Evolutionary conservation across 2,329 filamentous ascomycete genomes (phyloP).

Genomic region (Colletotrichum falcatum): DNA sequence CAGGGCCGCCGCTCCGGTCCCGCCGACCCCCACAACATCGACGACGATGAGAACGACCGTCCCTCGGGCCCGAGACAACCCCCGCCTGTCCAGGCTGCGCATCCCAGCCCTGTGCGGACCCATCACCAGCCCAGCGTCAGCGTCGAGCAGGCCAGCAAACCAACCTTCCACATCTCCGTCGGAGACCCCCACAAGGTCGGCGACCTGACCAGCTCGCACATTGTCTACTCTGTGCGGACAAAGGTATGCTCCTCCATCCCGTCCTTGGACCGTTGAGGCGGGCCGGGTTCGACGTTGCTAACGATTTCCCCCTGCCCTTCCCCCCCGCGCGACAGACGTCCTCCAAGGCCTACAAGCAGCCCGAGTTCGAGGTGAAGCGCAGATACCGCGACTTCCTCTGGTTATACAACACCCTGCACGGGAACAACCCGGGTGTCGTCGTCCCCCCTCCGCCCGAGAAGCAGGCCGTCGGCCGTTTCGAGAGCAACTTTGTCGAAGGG

Average conservation of each 20-base stretch:
- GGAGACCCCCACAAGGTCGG: slow-evolving; percentile 98
- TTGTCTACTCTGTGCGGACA: slow-evolving; percentile 95
- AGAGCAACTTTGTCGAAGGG: slow-evolving; percentile 96
- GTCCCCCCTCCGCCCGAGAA: slow-evolving; percentile 97
- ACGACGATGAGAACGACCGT: slow-evolving; percentile 70
- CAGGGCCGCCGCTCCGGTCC: slow-evolving; percentile 58
- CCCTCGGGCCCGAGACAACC: slow-evolving; percentile 71
- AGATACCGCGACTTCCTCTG: slow-evolving; percentile 97
- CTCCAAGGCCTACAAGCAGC: slow-evolving; percentile 93
- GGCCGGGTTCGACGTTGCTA: slow-evolving; percentile 33
- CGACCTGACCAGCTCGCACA: slow-evolving; percentile 95
- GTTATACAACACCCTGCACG: slow-evolving; percentile 95
- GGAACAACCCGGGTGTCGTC: slow-evolving; percentile 94
- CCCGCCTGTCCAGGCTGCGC: slow-evolving; percentile 70
- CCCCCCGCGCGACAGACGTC: slow-evolving; percentile 72
- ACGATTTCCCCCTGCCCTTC: background rate
- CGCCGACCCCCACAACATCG: slow-evolving; percentile 73
- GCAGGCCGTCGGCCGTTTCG: slow-evolving; percentile 95
- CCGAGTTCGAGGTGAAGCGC: slow-evolving; percentile 92
- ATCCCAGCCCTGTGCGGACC: slow-evolving; percentile 63
- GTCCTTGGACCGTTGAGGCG: background rate
- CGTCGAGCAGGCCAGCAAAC: slow-evolving; percentile 93
- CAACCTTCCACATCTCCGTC: slow-evolving; percentile 88
- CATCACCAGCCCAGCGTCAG: slow-evolving; percentile 82
- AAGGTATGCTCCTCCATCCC: slow-evolving; percentile 67